Conservation (phyloP, 192 early-diverging fungal genomes). For the Podila epigama region DNA sequence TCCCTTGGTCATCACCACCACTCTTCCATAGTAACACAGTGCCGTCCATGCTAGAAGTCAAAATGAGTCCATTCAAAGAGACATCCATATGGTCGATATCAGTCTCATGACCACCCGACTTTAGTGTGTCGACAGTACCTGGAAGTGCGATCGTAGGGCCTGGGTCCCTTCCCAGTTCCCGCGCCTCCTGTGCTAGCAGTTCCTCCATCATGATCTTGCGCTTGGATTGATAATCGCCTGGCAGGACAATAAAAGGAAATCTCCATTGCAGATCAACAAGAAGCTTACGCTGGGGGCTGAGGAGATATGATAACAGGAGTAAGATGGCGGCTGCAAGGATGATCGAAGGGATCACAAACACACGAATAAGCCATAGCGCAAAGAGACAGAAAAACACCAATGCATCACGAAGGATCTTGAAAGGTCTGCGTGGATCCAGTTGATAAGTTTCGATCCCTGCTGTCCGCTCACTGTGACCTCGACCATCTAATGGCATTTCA, state of each 20-base stretch:
- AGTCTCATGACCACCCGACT: constrained; percentile 22
- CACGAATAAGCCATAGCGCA: constrained; percentile 34
- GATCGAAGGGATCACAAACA: constrained; percentile 43
- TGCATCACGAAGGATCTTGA: constrained; percentile 18
- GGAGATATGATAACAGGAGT: constrained; percentile 29
- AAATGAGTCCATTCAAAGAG: constrained; percentile 6
- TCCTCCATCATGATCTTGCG: constrained; percentile 47
- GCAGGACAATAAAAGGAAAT: constrained; percentile 43
- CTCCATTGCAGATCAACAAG: constrained; percentile 47
- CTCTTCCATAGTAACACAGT: constrained; percentile 25
- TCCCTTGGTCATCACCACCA: neutral
- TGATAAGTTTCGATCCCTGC: neutral
- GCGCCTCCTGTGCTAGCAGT: constrained; percentile 31
- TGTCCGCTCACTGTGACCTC: neutral
- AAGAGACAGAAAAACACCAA: constrained; percentile 26
- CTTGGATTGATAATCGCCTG: constrained; percentile 46
- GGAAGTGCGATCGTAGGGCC: constrained; percentile 19
- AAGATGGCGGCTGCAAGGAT: constrained; percentile 37
- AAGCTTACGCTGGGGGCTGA: constrained; percentile 44
- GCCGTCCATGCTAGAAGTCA: constrained; percentile 45
- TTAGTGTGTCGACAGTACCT: constrained; percentile 33
- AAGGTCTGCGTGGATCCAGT: constrained; percentile 30
- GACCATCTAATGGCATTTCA: neutral
- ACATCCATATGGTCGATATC: constrained; percentile 48
- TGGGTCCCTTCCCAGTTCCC: constrained; percentile 24